phyloP scores from a whole-genome alignment of 768 basidiomycete genomes.

The Pleurotus ostreatus region DNA sequence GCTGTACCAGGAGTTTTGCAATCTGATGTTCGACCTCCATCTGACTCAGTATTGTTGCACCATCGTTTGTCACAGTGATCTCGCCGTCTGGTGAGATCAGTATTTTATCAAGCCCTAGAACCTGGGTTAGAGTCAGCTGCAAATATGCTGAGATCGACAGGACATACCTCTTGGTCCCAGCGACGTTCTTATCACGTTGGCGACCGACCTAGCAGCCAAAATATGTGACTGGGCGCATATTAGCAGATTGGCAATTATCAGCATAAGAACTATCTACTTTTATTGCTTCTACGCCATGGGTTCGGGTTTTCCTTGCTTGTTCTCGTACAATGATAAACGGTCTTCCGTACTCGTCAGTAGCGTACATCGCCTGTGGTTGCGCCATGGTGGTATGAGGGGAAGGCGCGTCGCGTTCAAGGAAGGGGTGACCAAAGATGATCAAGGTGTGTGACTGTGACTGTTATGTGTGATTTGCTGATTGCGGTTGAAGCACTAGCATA shows the following conservation, averaged over 20 bases:
- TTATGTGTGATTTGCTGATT: background rate
- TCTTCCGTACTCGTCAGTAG: slow-evolving; percentile 91
- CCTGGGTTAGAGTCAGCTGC: slow-evolving; percentile 2
- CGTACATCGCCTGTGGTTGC: slow-evolving; percentile 67
- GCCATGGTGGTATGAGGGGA: slow-evolving; percentile 25
- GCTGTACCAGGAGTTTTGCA: slow-evolving; percentile 93
- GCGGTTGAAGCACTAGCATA: slow-evolving; percentile 17
- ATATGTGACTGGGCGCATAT: slow-evolving; percentile 71
- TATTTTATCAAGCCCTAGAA: slow-evolving; percentile 87
- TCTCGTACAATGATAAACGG: slow-evolving; percentile 98
- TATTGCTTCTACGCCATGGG: slow-evolving; percentile 92
- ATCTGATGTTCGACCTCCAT: slow-evolving; percentile 99
- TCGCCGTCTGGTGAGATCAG: slow-evolving; percentile 96
- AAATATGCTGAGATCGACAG: slow-evolving; percentile 9
- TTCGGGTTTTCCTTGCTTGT: slow-evolving; percentile 87
- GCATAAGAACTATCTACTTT: slow-evolving; percentile 50
- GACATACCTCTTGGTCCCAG: slow-evolving; percentile 85
- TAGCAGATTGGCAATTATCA: slow-evolving; percentile 6
- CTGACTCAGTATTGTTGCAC: slow-evolving; percentile 95
- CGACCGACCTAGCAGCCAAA: slow-evolving; percentile 88
- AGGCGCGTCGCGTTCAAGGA: slow-evolving; percentile 32
- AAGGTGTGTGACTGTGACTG: slow-evolving; percentile 1
- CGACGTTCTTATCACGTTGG: slow-evolving; percentile 93
- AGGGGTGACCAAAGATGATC: slow-evolving; percentile 14
- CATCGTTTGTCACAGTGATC: slow-evolving; percentile 99